Base-by-base conservation (phyloP, 2,329 filamentous ascomycete genomes). In the Bertia moriformis region DNA sequence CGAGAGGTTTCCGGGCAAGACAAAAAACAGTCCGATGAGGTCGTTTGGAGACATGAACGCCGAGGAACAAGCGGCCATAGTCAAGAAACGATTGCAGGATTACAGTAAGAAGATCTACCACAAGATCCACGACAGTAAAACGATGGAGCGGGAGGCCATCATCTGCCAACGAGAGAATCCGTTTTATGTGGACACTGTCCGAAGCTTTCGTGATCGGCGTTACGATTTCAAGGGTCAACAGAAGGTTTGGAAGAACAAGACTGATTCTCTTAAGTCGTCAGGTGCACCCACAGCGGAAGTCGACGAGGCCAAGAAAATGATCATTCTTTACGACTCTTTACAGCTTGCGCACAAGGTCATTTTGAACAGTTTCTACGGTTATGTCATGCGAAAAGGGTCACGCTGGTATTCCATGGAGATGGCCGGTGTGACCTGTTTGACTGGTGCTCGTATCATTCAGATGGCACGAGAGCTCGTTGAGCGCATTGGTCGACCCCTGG, bases 61-160 rank as follows among this genome's bases (percentile, higher is more conserved):
- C 2, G 88, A 94, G 42, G 91, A 98, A 52, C 89, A 93, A 58
- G 79, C 88, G 0, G 62, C 52, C 1, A 66, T 91, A 24, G 69
- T 93, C 38, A 82, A 86, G 48, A 98, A 96, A 53, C 78, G 91
- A 22, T 64, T 98, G 37, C 86, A 89, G 46, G 71, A 87, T 22
- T 98, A 93, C 63, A 93, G 86, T 52, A 93, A 96, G 58, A 98
- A 98, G 61, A 93, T 98, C 45, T 98, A 98, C 55, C 91, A 98
- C 69, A 98, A 96, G 58, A 96, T 98, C 43, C 88, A 93, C 57
- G 91, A 96, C 44, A 83, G 84, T 12, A 93, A 81, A 38, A 96
- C 85, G 0, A 91, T 93, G 42, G 81, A 91, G 44, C 78, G 88
- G 40, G 91, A 98, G 57, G 91, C 93, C 10, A 95, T 98, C 54